Evolutionary conservation across 1,139 yeast genomes (phyloP), one percentile per base, ranked within the genome.

Genomic region (Pichia sp.): DNA sequence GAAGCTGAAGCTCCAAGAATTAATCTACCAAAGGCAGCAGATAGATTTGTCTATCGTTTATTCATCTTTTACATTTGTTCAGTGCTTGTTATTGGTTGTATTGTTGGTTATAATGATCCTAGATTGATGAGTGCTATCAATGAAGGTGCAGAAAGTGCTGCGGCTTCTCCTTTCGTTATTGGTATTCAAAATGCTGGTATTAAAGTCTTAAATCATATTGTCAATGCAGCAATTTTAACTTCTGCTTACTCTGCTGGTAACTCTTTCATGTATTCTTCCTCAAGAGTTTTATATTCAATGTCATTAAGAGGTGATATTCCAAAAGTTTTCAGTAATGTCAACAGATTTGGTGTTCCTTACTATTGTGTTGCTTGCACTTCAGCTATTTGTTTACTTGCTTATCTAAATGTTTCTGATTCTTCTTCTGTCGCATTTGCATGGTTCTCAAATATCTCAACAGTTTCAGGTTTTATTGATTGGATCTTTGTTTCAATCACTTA

Each of bases 241-340:
- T 64, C 69, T 8, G 69, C 69, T 12, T 63, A 61, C 22, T 59
- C 66, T 20, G 63, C 67, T 6, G 71, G 68, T 43, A 66, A 66
- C 54, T 59, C 67, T 11, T 64, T 59, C 49, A 48, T 79, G 44
- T 80, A 74, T 56, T 67, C 73, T 46, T 65, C 78, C 36, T 74
- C 84, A 10, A 68, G 88, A 57, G 56, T 61, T 11, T 60, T 80
- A 31, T 69, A 74, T 54, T 72, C 77, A 33, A 64, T 82, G 66
- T 71, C 85, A 10, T 65, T 69, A 45, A 73, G 71, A 41, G 80
- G 80, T 7, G 70, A 69, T 52, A 84, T 85, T 12, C 91, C 91
- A 46, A 62, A 60, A 49, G 59, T 69, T 44, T 67, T 83, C 49
- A 71, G 69, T 31, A 71, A 66, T 49, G 69, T 79, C 41, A 78